Evolutionary conservation across 2,329 filamentous ascomycete genomes (phyloP).

Genomic region (Fusarium decemcellulare): DNA sequence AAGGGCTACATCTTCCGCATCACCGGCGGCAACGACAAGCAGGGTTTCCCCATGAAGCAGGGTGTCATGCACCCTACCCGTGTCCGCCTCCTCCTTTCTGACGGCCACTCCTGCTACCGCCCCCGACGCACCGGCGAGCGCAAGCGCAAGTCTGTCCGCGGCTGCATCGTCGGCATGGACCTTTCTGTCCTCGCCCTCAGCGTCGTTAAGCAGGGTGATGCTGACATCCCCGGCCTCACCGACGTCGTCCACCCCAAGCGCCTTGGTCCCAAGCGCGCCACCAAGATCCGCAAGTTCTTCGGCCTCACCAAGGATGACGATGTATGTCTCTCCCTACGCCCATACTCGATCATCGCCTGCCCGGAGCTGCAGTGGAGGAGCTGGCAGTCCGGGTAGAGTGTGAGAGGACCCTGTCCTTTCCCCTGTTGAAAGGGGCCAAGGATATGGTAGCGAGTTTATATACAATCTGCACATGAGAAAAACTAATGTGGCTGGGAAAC

Average conservation of each 20-base stretch:
- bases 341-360: constrained; percentile 78
- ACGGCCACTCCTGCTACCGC: constrained; percentile 99
- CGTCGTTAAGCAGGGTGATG: constrained; percentile 98
- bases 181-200: constrained; percentile 93
- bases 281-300: constrained; percentile 99
- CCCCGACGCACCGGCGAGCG: constrained; percentile 97
- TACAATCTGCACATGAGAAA: constrained; percentile 35
- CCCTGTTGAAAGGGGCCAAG: constrained; percentile 11
- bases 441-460: constrained; percentile 43
- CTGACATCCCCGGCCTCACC: constrained; percentile 94
- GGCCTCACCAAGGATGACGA: constrained; percentile 99
- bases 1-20: constrained; percentile 99
- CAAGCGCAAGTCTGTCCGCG: constrained; percentile 99
- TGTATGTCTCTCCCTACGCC: constrained; percentile 81
- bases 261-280: constrained; percentile 99
- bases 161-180: constrained; percentile 98
- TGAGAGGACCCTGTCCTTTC: constrained; percentile 61
- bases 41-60: constrained; percentile 99
- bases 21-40: constrained; percentile 99
- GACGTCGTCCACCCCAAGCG: constrained; percentile 99
- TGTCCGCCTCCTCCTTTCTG: constrained; percentile 95
- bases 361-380: constrained; percentile 64
- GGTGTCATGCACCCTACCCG: constrained; percentile 98
- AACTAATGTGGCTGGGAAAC: constrained; percentile 57
- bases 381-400: constrained; percentile 70